Conservation (phyloP, 2,329 filamentous ascomycete species). For the Hypoxylon sp. region DNA sequence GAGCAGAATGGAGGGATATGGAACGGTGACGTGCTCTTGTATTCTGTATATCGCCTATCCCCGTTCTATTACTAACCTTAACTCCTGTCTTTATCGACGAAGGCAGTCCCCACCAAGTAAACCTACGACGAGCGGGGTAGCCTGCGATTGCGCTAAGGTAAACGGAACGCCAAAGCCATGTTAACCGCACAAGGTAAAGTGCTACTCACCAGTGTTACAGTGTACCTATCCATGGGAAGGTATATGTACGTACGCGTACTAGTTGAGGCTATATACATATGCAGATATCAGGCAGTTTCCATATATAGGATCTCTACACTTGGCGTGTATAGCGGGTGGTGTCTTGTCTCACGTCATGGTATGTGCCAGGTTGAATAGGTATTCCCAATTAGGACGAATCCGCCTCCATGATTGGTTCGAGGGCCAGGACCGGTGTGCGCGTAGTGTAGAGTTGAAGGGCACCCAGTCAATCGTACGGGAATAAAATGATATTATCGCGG, state of each 20-base stretch:
- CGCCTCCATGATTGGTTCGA: conserved; percentile 23
- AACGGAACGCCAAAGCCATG: too few relatives aligned
- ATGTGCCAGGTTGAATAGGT: background rate
- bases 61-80: too few relatives aligned
- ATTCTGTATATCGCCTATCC: conserved; percentile 3
- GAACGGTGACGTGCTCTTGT: conserved; percentile 28
- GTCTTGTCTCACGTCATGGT: background rate
- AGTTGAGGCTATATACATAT: background rate
- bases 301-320: background rate
- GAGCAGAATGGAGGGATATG: background rate
- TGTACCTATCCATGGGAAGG: too few relatives aligned
- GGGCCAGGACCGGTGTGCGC: background rate
- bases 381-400: conserved; percentile 23
- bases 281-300: background rate
- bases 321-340: too few relatives aligned
- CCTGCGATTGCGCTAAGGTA: background rate
- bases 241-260: too few relatives aligned
- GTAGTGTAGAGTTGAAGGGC: background rate
- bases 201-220: too few relatives aligned
- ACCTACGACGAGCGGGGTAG: conserved; percentile 16
- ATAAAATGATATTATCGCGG: too few relatives aligned
- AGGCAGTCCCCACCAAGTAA: conserved; percentile 5
- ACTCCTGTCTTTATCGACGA: conserved; percentile 9
- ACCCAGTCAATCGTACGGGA: background rate
- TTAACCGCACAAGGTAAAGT: too few relatives aligned